phyloP scores from a whole-genome alignment of 768 basidiomycete species.

The Filobasidium floriforme region DNA sequence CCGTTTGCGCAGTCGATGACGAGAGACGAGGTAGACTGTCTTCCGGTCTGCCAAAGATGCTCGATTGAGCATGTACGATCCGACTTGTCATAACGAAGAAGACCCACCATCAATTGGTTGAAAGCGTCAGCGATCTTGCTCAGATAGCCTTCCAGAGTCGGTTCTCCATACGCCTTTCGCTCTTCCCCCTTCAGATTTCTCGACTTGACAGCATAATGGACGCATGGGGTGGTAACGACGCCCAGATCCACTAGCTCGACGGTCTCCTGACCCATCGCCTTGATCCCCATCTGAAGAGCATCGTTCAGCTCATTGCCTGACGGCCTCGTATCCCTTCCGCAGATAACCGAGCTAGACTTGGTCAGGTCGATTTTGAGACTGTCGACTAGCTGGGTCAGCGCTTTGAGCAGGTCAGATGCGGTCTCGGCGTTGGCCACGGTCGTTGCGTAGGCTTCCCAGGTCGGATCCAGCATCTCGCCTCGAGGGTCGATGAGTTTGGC shows the following conservation, averaged over 20 bases:
- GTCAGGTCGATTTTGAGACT: conserved; percentile 66
- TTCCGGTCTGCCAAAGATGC: conserved; percentile 10
- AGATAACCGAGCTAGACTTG: conserved; percentile 73
- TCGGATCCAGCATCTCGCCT: conserved; percentile 91
- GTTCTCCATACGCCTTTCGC: conserved; percentile 66
- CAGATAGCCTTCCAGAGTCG: conserved; percentile 75
- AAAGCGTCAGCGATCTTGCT: conserved; percentile 72
- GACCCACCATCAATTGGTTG: conserved; percentile 73
- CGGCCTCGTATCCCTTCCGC: conserved; percentile 86
- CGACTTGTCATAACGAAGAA: not conserved
- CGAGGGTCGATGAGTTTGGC: conserved; percentile 96
- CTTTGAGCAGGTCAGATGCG: conserved; percentile 62
- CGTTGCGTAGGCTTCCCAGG: conserved; percentile 88
- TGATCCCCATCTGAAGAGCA: conserved; percentile 74
- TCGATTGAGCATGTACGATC: not conserved
- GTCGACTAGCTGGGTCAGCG: conserved; percentile 58
- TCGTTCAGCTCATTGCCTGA: conserved; percentile 68
- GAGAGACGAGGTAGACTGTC: conserved; percentile 53
- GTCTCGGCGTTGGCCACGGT: conserved; percentile 72
- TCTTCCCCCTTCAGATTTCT: conserved; percentile 75
- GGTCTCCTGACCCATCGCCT: conserved; percentile 53
- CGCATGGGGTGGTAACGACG: conserved; percentile 83
- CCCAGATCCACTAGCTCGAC: conserved; percentile 65
- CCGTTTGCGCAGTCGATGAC: conserved; percentile 98
- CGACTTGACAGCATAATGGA: conserved; percentile 87